These are phyloP conservation scores for Mycena rosella DNA, from an alignment of 768 basidiomycete species.

Conservation along the genomic window DNA sequence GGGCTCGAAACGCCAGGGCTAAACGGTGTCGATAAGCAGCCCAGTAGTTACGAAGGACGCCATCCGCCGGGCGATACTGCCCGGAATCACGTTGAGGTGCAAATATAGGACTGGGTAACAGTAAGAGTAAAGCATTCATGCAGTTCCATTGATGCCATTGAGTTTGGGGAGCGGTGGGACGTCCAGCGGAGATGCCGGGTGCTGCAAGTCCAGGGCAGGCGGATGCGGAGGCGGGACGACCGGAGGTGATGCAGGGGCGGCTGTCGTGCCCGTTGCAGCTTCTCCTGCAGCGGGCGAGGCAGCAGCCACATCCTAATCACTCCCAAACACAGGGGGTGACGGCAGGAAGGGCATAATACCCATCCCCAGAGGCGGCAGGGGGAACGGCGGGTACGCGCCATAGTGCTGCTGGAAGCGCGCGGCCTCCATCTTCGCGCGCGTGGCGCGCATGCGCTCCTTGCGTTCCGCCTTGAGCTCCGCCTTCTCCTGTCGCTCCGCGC, in stretches of 20 bases:
- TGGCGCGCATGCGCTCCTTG: constrained; percentile 25
- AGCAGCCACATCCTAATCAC: constrained; percentile 26
- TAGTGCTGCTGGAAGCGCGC: constrained; percentile 26
- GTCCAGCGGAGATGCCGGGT: neutral
- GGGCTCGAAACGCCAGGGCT: neutral
- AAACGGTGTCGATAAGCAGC: neutral
- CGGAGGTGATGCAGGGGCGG: constrained; percentile 27
- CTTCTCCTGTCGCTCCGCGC: constrained; percentile 28
- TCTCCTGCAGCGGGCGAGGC: constrained; percentile 3
- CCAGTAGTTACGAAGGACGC: neutral
- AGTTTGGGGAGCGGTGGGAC: constrained; percentile 3
- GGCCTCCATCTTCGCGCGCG: constrained; percentile 29
- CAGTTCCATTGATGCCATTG: constrained; percentile 25
- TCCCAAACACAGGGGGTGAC: neutral
- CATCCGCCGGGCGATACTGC: neutral
- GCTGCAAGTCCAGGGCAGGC: neutral
- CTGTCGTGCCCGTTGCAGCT: constrained; percentile 15
- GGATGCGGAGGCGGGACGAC: neutral
- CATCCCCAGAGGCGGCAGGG: no score
- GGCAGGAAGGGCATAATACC: constrained; percentile 1
- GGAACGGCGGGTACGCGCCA: constrained; percentile 23
- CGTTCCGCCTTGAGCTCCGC: constrained; percentile 24
- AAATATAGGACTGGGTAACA: neutral
- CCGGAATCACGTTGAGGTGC: neutral
- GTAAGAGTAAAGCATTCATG: constrained; percentile 10